Conservation (phyloP, 2,329 filamentous ascomycete species). For the Akanthomyces lecanii region DNA sequence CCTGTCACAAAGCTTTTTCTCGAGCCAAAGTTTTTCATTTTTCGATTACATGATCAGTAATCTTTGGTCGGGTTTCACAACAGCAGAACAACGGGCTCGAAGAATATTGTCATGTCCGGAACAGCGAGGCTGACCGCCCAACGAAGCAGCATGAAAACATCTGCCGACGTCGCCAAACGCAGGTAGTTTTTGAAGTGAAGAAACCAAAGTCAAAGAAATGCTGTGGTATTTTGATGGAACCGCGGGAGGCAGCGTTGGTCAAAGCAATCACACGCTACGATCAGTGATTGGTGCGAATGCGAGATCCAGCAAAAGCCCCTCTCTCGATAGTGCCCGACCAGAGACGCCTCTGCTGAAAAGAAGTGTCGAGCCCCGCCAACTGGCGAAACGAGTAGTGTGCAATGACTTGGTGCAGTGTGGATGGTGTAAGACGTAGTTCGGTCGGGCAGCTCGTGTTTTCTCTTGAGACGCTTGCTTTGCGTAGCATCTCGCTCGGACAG, state of each 20-base stretch:
- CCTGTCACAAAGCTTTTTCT: not conserved
- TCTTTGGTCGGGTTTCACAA: not conserved
- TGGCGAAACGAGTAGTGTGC: too few relatives aligned
- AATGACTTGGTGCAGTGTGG: too few relatives aligned
- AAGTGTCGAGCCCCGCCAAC: not conserved
- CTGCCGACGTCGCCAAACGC: not conserved
- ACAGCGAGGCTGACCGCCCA: not conserved
- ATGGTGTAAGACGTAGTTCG: too few relatives aligned
- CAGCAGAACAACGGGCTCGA: not conserved
- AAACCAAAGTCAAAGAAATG: too few relatives aligned
- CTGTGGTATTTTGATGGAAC: too few relatives aligned
- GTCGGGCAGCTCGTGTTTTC: too few relatives aligned
- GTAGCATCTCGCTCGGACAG: too few relatives aligned
- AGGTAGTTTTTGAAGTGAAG: too few relatives aligned
- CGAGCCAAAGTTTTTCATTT: not conserved
- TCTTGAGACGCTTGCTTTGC: too few relatives aligned
- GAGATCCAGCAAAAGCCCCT: not conserved
- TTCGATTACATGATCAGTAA: slow-evolving; percentile 7
- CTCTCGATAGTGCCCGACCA: not conserved
- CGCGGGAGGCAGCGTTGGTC: not conserved
- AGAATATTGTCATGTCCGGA: not conserved
- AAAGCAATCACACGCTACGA: not conserved
- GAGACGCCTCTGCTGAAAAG: not conserved
- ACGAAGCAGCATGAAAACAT: not conserved
- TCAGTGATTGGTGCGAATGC: not conserved